These are phyloP conservation scores for Corymbia citriodora DNA, from an alignment of 441 rosid species.

Conservation along the genomic window DNA sequence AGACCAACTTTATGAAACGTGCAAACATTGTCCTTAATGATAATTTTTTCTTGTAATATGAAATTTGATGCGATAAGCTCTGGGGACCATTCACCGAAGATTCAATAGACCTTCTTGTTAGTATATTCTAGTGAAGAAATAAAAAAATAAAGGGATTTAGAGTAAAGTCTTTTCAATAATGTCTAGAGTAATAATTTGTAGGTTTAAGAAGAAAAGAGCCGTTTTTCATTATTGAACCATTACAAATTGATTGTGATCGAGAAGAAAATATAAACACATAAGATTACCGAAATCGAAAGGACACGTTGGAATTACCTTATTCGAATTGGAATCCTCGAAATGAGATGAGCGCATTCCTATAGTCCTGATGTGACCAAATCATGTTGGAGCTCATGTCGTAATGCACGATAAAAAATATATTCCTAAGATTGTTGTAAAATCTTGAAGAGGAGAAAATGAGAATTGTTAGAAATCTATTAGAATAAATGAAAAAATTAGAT, in stretches of 20 bases:
- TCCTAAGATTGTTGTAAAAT: neutral
- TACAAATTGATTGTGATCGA: neutral
- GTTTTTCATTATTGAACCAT: neutral
- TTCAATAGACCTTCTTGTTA: accelerated
- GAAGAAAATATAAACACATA: neutral
- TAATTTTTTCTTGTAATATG: no score
- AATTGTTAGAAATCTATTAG: neutral
- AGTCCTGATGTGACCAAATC: accelerated
- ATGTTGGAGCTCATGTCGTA: accelerated
- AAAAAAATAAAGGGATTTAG: no score
- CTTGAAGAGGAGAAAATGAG: accelerated
- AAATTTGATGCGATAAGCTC: no score
- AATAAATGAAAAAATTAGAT: no score
- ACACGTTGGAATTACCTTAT: neutral
- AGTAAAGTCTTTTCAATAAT: no score
- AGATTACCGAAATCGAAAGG: neutral
- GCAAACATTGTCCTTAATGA: accelerated
- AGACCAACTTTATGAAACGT: accelerated
- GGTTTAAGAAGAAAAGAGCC: neutral
- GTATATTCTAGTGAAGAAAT: no score
- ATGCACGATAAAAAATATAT: neutral
- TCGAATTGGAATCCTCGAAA: neutral
- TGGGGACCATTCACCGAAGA: no score
- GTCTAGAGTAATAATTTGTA: no score
- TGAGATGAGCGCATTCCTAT: neutral